Evolutionary conservation across 768 basidiomycete genomes (phyloP).

Genomic region (Auriscalpium vulgare): DNA sequence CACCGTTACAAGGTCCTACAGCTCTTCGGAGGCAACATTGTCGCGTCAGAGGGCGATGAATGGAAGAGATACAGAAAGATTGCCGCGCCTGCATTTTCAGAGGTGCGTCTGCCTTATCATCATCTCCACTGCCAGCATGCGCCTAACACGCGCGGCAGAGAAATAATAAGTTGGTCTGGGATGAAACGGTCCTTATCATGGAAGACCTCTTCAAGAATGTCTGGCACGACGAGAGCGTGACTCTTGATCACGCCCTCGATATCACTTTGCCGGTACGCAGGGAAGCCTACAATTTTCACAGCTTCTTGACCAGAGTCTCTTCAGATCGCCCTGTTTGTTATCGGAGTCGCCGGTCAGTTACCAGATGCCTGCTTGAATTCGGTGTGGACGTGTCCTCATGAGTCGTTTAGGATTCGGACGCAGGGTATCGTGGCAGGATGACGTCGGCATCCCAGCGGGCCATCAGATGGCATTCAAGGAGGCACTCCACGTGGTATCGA

Average conservation of each 20-base stretch:
- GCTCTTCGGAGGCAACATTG: constrained; percentile 54
- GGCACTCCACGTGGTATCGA: constrained; percentile 36
- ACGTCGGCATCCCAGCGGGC: constrained; percentile 30
- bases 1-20: constrained; percentile 35
- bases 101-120: constrained; percentile 26
- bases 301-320: background rate
- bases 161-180: constrained; percentile 33
- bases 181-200: constrained; percentile 26
- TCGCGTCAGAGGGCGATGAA: constrained; percentile 54
- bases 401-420: constrained; percentile 36
- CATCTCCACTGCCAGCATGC: background rate
- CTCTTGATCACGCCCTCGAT: constrained; percentile 39
- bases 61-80: constrained; percentile 63
- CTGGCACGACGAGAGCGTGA: constrained; percentile 37
- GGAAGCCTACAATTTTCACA: too few species aligned
- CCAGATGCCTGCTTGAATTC: too few species aligned
- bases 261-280: constrained; percentile 43
- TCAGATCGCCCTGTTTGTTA: constrained; percentile 51
- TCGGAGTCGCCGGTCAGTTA: constrained; percentile 36
- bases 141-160: constrained; percentile 9
- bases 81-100: constrained; percentile 56
- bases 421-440: constrained; percentile 40
- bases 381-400: background rate
- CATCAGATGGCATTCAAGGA: constrained; percentile 44
- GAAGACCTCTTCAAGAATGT: constrained; percentile 29